Evolutionary conservation across 2,329 filamentous ascomycete species (phyloP).

Genomic region (Bipolaris bicolor): DNA sequence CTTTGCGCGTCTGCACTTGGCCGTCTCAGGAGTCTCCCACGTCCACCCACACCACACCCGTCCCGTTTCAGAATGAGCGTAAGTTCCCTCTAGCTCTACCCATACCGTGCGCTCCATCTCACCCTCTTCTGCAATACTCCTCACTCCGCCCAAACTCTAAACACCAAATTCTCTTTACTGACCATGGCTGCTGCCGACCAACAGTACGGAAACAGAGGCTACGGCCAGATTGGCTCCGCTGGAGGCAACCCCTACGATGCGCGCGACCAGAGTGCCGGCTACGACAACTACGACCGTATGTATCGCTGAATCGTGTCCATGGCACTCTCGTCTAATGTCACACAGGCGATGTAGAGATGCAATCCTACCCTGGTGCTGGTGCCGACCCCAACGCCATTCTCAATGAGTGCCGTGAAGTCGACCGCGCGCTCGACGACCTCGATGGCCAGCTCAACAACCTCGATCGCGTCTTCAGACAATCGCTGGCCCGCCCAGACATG

Average conservation of each 20-base stretch:
- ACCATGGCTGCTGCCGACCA: conserved; percentile 32
- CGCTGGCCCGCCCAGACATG: conserved; percentile 77
- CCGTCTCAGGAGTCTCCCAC: conserved; percentile 46
- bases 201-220: conserved; percentile 51
- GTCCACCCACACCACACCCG: conserved; percentile 40
- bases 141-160: conserved; percentile 9
- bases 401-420: conserved; percentile 83
- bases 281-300: conserved; percentile 57
- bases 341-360: conserved; percentile 68
- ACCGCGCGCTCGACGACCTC: conserved; percentile 76
- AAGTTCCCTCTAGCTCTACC: conserved; percentile 29
- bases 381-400: conserved; percentile 75
- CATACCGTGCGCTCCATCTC: conserved; percentile 14
- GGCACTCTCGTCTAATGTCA: conserved; percentile 27
- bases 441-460: conserved; percentile 75
- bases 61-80: conserved; percentile 50
- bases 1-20: conserved; percentile 23
- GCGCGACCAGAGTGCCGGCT: conserved; percentile 51
- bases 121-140: conserved; percentile 13
- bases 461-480: conserved; percentile 71
- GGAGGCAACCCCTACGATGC: conserved; percentile 54
- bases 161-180: conserved; percentile 15
- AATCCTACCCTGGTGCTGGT: conserved; percentile 56
- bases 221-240: conserved; percentile 50
- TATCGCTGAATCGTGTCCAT: conserved; percentile 38